Evolutionary conservation across 352 stramenopile species (phyloP).

Genomic region (Phytopythium aichiense): DNA sequence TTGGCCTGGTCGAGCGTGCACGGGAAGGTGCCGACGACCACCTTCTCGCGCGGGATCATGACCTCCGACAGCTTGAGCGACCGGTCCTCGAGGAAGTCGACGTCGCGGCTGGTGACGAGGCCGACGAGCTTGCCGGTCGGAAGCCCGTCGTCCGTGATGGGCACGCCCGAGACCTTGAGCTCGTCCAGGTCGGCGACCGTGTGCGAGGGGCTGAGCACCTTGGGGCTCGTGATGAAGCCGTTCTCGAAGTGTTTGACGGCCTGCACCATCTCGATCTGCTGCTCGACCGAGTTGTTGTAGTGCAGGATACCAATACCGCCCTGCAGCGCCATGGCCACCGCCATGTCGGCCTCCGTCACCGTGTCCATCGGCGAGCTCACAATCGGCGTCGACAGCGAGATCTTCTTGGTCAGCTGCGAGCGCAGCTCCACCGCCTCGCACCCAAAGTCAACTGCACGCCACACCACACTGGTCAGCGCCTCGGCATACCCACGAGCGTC

Average conservation of each 20-base stretch:
- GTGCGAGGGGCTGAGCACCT: constrained; percentile 90
- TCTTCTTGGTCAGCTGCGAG: constrained; percentile 87
- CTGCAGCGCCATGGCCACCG: constrained; percentile 97
- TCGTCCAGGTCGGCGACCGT: constrained; percentile 92
- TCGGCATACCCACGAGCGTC: not conserved
- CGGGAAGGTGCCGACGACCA: constrained; percentile 91
- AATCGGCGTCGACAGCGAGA: constrained; percentile 92
- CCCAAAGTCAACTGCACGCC: constrained; percentile 84
- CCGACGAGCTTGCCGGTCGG: constrained; percentile 95
- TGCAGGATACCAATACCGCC: constrained; percentile 98
- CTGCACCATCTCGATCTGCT: constrained; percentile 90
- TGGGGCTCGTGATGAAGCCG: constrained; percentile 98
- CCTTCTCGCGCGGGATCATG: constrained; percentile 74
- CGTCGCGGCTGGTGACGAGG: constrained; percentile 97
- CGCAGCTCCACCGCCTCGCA: constrained; percentile 93
- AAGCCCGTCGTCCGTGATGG: constrained; percentile 95
- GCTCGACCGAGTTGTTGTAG: constrained; percentile 95
- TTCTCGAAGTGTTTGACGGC: constrained; percentile 98
- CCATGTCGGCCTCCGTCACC: constrained; percentile 98
- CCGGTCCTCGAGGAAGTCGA: constrained; percentile 95
- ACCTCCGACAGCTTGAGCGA: constrained; percentile 52
- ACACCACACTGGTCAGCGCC: not conserved
- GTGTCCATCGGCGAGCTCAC: constrained; percentile 99
- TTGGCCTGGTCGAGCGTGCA: constrained; percentile 95
- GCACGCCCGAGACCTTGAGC: constrained; percentile 96